Evolutionary conservation across 2,329 filamentous ascomycete species (phyloP).

Genomic region (Podosphaera xanthii): DNA sequence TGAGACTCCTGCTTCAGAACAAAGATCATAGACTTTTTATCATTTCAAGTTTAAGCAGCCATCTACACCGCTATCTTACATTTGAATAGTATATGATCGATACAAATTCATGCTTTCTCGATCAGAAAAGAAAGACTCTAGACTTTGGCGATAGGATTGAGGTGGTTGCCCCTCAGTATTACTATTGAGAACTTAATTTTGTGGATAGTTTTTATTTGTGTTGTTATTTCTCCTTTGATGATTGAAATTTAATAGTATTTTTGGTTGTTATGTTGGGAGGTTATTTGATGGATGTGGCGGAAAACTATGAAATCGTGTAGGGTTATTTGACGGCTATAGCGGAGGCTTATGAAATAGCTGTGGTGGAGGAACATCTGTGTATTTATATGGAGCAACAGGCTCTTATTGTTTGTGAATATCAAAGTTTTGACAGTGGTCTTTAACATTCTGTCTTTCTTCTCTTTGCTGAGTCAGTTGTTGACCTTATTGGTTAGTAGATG

Average conservation of each 20-base stretch:
- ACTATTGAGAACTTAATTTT: background rate
- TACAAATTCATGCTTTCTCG: no score
- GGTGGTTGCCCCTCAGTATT: background rate
- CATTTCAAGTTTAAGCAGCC: no score
- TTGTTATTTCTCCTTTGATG: background rate
- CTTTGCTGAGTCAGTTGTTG: background rate
- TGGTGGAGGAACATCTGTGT: background rate
- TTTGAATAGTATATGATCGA: no score
- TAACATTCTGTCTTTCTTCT: background rate
- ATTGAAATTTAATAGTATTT: background rate
- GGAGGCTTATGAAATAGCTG: background rate
- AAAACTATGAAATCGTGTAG: background rate
- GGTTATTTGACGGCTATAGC: background rate
- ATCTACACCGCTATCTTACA: no score
- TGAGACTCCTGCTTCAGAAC: no score
- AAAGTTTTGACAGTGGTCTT: background rate
- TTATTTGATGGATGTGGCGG: no score
- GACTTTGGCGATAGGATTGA: no score
- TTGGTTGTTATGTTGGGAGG: background rate
- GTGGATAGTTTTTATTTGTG: background rate
- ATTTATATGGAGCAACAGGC: background rate
- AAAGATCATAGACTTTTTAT: no score
- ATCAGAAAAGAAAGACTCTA: no score
- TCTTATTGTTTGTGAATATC: background rate
- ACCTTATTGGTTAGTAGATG: background rate